Evolutionary conservation across 306 rosid species (phyloP), one percentile per base, ranked within the genome.

Genomic region (Lathyrus sativus): DNA sequence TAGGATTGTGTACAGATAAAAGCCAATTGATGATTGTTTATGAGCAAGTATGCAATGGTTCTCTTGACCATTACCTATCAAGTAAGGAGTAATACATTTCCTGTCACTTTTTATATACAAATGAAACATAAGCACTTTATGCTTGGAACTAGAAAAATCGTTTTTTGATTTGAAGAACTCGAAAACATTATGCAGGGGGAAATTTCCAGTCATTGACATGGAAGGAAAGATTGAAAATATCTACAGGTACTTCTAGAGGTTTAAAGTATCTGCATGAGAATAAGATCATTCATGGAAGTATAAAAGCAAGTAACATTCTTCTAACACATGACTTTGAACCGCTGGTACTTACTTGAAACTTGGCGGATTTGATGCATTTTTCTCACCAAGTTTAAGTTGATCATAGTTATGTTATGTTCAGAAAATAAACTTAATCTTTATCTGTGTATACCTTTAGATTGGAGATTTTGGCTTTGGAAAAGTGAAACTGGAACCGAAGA

Each of bases 221-320:
- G 97, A 78, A 39, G 54, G 82, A 78, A 76, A 91, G 92, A 77
- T 73, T 85, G 80, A 88, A 87, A 77, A 76, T 91, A 50, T 85
- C 87, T 19, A 49, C 64, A 37, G 96, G 96, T 78, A 79, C 83
- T 9, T 85, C 86, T 14, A 89, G 83, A 77, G 97, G 96, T 44
- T 74, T 91, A 48, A 76, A 78, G 65, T 79, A 83, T 62, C 82
- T 91, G 17, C 97, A 91, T 64, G 76, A 28, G 56, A 87, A 82
- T 73, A 72, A 80, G 53, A 87, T 89, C 60, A 82, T 89, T 73
- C 97, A 91, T 72, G 88, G 96, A 81, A 92, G 68, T 44, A 74
- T 91, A 58, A 88, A 87, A 61, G 81, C 97, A 61, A 85, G 85
- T 70, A 88, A 91, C 83, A 87, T 91, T 76, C 88, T 91, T 45